These are phyloP conservation scores for Aureobasidium sp. DNA, from an alignment of 2,329 filamentous ascomycete genomes.

Conservation along the genomic window DNA sequence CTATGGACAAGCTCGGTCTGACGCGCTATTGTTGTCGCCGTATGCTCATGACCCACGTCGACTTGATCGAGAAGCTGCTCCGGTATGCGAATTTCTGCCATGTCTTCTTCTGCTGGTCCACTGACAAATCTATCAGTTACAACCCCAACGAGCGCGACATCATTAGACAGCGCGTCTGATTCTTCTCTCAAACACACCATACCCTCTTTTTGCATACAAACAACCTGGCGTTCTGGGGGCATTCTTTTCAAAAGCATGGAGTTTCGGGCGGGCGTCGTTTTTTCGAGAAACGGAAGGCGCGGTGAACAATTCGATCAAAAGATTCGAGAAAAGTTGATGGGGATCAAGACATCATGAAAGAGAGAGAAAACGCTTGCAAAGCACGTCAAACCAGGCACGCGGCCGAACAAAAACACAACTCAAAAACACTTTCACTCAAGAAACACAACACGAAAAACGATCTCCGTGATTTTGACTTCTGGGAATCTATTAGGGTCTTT, in stretches of 20 bases:
- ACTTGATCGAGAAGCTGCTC: constrained; percentile 95
- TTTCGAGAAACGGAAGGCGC: not conserved
- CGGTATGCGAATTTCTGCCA: constrained; percentile 50
- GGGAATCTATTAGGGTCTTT: not conserved
- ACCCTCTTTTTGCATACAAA: constrained; percentile 3
- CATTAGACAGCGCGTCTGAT: constrained; percentile 19
- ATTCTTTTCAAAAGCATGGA: not conserved
- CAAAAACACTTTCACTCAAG: not conserved
- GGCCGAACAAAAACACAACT: not conserved
- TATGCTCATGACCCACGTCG: constrained; percentile 99
- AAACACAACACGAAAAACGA: not conserved
- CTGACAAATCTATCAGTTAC: constrained; percentile 23
- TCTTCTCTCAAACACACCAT: not conserved
- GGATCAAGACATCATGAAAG: not conserved
- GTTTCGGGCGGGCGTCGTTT: not conserved
- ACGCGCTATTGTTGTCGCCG: constrained; percentile 97
- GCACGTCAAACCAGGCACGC: not conserved
- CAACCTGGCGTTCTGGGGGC: not conserved
- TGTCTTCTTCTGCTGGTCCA: not conserved
- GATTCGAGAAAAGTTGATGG: not conserved
- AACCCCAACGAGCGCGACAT: constrained; percentile 34
- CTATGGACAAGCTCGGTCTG: constrained; percentile 89
- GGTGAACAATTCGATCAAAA: not conserved
- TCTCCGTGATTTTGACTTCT: not conserved
- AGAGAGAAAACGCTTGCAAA: not conserved